These are phyloP conservation scores for Cladosporium colombiae DNA, from an alignment of 2,329 filamentous ascomycete genomes.

Conservation along the genomic window DNA sequence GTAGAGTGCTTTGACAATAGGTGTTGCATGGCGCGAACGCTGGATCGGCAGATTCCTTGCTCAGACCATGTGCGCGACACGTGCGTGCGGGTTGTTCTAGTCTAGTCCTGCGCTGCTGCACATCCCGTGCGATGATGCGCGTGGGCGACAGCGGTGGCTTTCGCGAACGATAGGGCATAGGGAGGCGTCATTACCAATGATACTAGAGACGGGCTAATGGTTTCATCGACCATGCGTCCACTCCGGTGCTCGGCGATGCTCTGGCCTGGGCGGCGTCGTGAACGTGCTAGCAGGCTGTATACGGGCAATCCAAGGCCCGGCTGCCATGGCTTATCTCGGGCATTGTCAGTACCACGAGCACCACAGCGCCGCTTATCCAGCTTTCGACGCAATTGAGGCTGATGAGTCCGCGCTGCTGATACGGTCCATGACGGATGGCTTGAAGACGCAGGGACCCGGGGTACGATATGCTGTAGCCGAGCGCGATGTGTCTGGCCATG, in stretches of 20 bases:
- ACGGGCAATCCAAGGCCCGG: neutral
- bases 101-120: neutral
- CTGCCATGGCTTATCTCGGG: neutral
- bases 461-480: conserved; percentile 4
- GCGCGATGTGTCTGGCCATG: conserved; percentile 12
- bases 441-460: neutral
- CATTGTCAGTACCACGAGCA: neutral
- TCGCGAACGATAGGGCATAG: neutral
- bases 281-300: neutral
- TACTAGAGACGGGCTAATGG: neutral
- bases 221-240: neutral
- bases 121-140: neutral
- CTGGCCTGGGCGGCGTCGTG: neutral
- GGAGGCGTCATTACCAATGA: neutral
- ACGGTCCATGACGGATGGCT: neutral
- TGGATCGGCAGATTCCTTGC: conserved; percentile 14
- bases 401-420: neutral
- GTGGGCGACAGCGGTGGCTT: conserved; percentile 1
- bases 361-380: neutral
- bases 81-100: conserved; percentile 10
- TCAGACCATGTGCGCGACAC: conserved; percentile 20
- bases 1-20: neutral
- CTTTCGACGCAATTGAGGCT: neutral
- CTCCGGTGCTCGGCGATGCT: neutral
- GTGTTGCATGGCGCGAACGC: conserved; percentile 3